Percentiles rank a stretch among this genome's conserved stretches.
These are phyloP conservation scores for Daldinia childiae DNA, from an alignment of 495 filamentous ascomycete genomes.

Conservation along the genomic window DNA sequence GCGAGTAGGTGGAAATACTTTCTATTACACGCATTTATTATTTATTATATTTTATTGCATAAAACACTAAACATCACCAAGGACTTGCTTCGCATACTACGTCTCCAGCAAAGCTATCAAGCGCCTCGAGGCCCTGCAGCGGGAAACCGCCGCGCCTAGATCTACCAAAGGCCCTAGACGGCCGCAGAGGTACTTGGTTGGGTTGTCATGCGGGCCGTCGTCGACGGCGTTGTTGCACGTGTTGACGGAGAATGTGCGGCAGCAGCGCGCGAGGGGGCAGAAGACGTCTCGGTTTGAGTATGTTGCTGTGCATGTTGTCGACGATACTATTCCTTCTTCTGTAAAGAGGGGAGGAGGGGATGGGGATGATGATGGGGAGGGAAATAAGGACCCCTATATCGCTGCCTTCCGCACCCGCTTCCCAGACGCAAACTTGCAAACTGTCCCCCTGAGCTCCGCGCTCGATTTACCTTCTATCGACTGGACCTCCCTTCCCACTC, in stretches of 20 bases:
- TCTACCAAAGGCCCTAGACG: constrained; percentile 43
- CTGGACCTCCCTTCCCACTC: constrained; percentile 50
- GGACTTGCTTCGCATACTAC: constrained; percentile 80
- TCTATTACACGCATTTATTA: too few relatives aligned
- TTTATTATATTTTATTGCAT: too few relatives aligned
- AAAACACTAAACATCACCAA: constrained; percentile 54
- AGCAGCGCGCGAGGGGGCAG: constrained; percentile 63
- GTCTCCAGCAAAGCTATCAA: constrained; percentile 78
- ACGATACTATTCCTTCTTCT: constrained; percentile 15
- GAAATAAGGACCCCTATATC: constrained; percentile 4
- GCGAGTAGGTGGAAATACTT: constrained; percentile 45
- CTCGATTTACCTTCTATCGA: constrained; percentile 55
- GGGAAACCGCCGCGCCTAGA: constrained; percentile 61
- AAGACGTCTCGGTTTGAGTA: constrained; percentile 70
- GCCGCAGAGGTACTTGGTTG: constrained; percentile 71
- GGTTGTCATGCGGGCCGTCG: constrained; percentile 83
- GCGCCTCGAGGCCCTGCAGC: constrained; percentile 70
- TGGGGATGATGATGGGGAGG: neutral
- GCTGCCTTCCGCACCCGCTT: constrained; percentile 56
- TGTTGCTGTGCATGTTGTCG: constrained; percentile 72
- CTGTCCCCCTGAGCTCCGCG: constrained; percentile 65
- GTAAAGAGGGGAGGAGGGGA: neutral
- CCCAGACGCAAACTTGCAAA: constrained; percentile 66
- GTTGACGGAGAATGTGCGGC: constrained; percentile 71
- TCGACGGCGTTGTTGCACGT: constrained; percentile 82